These are phyloP conservation scores for Acacia acuminata DNA, from an alignment of 306 rosid genomes.

Conservation along the genomic window DNA sequence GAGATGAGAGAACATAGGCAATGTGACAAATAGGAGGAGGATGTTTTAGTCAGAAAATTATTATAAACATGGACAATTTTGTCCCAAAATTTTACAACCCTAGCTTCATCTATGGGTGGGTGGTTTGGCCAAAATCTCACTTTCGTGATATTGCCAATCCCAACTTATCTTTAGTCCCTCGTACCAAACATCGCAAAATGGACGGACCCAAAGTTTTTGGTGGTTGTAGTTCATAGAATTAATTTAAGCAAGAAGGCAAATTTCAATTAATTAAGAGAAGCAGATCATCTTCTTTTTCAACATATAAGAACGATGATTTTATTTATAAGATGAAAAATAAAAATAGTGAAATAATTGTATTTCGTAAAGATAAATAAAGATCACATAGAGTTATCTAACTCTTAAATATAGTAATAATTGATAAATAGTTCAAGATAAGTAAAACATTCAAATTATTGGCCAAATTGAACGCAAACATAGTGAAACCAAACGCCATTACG, in stretches of 20 bases:
- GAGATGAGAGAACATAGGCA: too few relatives aligned
- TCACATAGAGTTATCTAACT: not conserved
- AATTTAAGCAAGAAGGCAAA: not conserved
- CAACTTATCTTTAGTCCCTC: too few relatives aligned
- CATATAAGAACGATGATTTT: not conserved
- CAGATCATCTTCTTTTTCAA: not conserved
- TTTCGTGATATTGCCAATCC: too few relatives aligned
- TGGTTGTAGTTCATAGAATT: too few relatives aligned
- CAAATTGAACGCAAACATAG: not conserved
- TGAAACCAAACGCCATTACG: not conserved
- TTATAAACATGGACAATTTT: too few relatives aligned
- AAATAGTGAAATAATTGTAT: not conserved
- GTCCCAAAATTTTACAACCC: too few relatives aligned
- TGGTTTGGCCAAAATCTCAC: too few relatives aligned
- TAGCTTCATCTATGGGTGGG: too few relatives aligned
- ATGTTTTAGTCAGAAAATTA: too few relatives aligned
- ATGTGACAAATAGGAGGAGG: too few relatives aligned
- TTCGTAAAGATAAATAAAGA: not conserved
- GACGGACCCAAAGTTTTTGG: too few relatives aligned
- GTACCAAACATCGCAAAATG: too few relatives aligned
- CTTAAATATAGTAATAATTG: not conserved
- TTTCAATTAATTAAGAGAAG: not conserved
- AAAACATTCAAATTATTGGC: not conserved
- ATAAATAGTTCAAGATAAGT: not conserved
- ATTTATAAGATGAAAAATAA: not conserved